These are phyloP conservation scores for Beauveria scarabaeidicola DNA, from an alignment of 2,329 filamentous ascomycete species.

Conservation along the genomic window DNA sequence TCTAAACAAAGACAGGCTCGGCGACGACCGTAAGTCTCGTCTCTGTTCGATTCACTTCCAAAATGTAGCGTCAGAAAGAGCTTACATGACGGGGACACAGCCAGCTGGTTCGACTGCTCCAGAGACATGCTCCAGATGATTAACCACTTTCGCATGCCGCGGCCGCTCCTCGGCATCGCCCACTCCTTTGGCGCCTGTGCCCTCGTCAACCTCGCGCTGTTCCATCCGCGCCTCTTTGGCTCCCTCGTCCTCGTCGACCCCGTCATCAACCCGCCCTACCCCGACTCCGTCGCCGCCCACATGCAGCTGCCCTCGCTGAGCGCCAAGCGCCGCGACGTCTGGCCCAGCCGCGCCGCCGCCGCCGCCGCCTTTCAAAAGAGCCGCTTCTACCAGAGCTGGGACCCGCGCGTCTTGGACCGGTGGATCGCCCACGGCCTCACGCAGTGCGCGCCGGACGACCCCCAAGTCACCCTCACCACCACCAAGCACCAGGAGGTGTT, in stretches of 20 bases:
- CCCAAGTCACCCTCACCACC: constrained; percentile 64
- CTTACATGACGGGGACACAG: constrained; percentile 31
- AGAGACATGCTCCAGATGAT: constrained; percentile 79
- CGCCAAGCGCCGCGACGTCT: constrained; percentile 65
- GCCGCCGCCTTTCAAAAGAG: constrained; percentile 54
- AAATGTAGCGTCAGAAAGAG: neutral
- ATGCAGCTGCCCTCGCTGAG: constrained; percentile 49
- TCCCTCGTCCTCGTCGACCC: constrained; percentile 76
- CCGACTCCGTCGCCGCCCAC: constrained; percentile 25
- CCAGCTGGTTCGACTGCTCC: constrained; percentile 77
- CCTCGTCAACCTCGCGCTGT: constrained; percentile 60
- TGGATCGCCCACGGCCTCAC: constrained; percentile 62
- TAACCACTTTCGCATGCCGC: constrained; percentile 73
- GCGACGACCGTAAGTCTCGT: constrained; percentile 66
- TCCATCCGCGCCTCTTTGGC: constrained; percentile 74
- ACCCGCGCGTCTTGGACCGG: constrained; percentile 63
- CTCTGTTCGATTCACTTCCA: neutral
- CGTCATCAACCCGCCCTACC: constrained; percentile 52
- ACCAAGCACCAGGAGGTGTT: constrained; percentile 72
- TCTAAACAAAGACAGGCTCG: constrained; percentile 66
- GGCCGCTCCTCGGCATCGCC: constrained; percentile 74
- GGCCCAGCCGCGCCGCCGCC: constrained; percentile 69
- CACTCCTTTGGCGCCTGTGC: constrained; percentile 82
- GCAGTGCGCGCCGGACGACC: constrained; percentile 36
- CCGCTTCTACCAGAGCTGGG: constrained; percentile 73